Conservation (phyloP, 768 basidiomycete species). For the Amanita molliuscula region DNA sequence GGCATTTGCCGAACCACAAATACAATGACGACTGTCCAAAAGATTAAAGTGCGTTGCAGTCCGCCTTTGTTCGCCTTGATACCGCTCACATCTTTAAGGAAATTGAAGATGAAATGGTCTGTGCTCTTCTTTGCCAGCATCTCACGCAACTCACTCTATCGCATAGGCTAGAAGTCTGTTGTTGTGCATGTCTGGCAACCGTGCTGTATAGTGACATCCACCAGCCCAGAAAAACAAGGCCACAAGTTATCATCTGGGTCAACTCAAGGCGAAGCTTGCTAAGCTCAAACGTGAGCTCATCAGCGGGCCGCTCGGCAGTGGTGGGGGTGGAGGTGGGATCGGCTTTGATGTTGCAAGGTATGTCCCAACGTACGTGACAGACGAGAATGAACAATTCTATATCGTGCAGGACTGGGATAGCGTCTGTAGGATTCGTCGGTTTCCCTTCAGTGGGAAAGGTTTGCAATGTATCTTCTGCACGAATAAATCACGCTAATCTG, state of each 20-base stretch:
- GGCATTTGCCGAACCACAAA: slow-evolving; percentile 25
- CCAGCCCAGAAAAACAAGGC: slow-evolving; percentile 95
- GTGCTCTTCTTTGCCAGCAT: slow-evolving; percentile 15
- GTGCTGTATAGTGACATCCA: slow-evolving; percentile 10
- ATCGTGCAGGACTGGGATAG: slow-evolving; percentile 73
- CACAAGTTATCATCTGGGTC: slow-evolving; percentile 91
- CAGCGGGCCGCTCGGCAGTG: slow-evolving; percentile 57
- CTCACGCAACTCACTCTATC: slow-evolving; percentile 15
- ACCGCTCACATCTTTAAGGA: slow-evolving; percentile 38
- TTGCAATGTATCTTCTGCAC: not conserved
- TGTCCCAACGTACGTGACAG: slow-evolving; percentile 1
- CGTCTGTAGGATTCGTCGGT: slow-evolving; percentile 88
- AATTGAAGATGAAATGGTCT: slow-evolving; percentile 96
- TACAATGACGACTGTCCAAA: slow-evolving; percentile 83
- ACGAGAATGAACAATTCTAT: not conserved
- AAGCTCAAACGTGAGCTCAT: slow-evolving; percentile 95
- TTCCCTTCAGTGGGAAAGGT: slow-evolving; percentile 96
- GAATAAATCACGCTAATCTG: not conserved
- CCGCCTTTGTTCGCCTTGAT: slow-evolving; percentile 12
- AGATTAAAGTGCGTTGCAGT: slow-evolving; percentile 55
- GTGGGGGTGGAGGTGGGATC: slow-evolving; percentile 80
- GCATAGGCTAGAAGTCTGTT: slow-evolving; percentile 69
- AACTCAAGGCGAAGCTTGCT: slow-evolving; percentile 96
- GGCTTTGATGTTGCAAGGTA: slow-evolving; percentile 93
- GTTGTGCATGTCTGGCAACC: slow-evolving; percentile 1